These are phyloP conservation scores for Juglanconis oblonga DNA, from an alignment of 2,329 filamentous ascomycete species.

Conservation along the genomic window DNA sequence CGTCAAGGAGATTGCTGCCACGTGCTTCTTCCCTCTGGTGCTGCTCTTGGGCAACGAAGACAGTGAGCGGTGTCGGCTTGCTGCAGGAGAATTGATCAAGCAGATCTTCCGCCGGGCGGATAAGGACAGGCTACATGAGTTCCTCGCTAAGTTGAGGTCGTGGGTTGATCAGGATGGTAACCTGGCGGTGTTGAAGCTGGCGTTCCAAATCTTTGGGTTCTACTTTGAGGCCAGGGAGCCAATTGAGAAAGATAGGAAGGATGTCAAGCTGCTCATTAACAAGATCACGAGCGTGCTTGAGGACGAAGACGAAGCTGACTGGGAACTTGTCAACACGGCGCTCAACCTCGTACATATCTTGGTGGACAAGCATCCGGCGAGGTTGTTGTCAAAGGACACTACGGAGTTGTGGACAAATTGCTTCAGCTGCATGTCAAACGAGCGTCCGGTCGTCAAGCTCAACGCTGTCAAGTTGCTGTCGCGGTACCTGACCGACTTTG, in stretches of 20 bases:
- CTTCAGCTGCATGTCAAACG: constrained; percentile 67
- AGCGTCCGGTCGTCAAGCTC: constrained; percentile 72
- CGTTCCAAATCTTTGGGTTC: constrained; percentile 76
- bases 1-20: constrained; percentile 75
- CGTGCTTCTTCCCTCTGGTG: constrained; percentile 82
- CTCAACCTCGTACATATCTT: constrained; percentile 69
- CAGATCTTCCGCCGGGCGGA: constrained; percentile 78
- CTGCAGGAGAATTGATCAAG: constrained; percentile 76
- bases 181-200: constrained; percentile 65
- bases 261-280: constrained; percentile 61
- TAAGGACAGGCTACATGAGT: constrained; percentile 66
- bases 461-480: constrained; percentile 72
- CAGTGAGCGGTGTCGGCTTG: constrained; percentile 77
- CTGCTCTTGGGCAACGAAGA: constrained; percentile 87
- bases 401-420: constrained; percentile 69
- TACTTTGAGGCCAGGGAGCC: constrained; percentile 72
- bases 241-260: constrained; percentile 59
- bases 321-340: constrained; percentile 71
- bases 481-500: constrained; percentile 77
- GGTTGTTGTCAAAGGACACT: constrained; percentile 58
- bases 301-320: constrained; percentile 57
- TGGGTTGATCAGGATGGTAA: constrained; percentile 80
- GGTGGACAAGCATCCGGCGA: constrained; percentile 61
- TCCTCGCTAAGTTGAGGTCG: constrained; percentile 66
- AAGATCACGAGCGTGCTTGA: constrained; percentile 52